phyloP scores from a whole-genome alignment of 805 yeast genomes.

The Lipomyces starkeyi region DNA sequence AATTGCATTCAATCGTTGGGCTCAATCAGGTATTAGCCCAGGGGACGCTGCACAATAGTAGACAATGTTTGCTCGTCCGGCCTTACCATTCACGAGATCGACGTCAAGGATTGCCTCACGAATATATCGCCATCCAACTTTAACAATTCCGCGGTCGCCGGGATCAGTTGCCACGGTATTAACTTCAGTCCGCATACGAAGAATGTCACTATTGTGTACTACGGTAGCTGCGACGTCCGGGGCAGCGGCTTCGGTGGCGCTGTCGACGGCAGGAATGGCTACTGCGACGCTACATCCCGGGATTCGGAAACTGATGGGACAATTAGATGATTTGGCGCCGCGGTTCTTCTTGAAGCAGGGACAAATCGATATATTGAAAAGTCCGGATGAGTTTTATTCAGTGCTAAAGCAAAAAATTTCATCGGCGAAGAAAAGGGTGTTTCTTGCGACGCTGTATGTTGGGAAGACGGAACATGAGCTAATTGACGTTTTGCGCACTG shows the following conservation, averaged over 20 bases:
- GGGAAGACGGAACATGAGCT: constrained; percentile 85
- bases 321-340: constrained; percentile 37
- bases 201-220: background rate
- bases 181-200: background rate
- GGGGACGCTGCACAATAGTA: background rate
- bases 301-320: constrained; percentile 18
- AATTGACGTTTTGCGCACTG: constrained; percentile 63
- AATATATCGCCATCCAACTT: background rate
- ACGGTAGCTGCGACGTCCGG: background rate
- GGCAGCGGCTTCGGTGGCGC: background rate
- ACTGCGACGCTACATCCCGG: constrained; percentile 19
- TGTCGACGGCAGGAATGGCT: constrained; percentile 5
- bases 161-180: background rate
- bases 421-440: constrained; percentile 68
- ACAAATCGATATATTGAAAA: constrained; percentile 64
- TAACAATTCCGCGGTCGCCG: background rate
- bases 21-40: background rate
- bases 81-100: background rate
- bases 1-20: background rate
- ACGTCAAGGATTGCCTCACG: background rate
- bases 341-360: constrained; percentile 31
- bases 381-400: constrained; percentile 76
- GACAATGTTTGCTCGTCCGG: background rate
- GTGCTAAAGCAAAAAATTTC: constrained; percentile 64
- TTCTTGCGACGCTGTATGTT: constrained; percentile 82